These are phyloP conservation scores for Aspergillus intermedius DNA, from an alignment of 2,329 filamentous ascomycete genomes.

Conservation along the genomic window DNA sequence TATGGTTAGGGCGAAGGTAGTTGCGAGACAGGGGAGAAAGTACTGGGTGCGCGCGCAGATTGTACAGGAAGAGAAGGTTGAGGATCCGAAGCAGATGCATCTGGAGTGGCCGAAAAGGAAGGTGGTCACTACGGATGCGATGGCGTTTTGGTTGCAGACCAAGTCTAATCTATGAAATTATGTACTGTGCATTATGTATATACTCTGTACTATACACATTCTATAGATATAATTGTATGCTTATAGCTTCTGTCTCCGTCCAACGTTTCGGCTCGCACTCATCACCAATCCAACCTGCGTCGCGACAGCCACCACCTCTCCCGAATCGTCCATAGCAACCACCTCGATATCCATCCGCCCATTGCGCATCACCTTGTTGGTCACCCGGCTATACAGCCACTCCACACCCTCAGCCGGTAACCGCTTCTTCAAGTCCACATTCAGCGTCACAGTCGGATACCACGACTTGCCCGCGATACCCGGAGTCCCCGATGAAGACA, in stretches of 20 bases:
- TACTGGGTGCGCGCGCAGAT: slow-evolving; percentile 36
- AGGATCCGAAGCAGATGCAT: slow-evolving; percentile 17
- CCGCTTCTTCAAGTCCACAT: slow-evolving; percentile 68
- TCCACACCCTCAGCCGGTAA: slow-evolving; percentile 62
- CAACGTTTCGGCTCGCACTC: slow-evolving; percentile 56
- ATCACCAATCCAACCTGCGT: slow-evolving; percentile 63
- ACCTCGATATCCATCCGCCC: slow-evolving; percentile 71
- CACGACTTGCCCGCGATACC: slow-evolving; percentile 45
- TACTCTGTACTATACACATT: background rate
- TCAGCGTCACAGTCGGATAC: slow-evolving; percentile 71
- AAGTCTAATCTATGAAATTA: slow-evolving; percentile 7
- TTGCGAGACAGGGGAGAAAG: slow-evolving; percentile 33
- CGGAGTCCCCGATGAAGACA: slow-evolving; percentile 22
- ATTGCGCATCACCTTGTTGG: slow-evolving; percentile 61
- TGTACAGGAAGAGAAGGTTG: slow-evolving; percentile 30
- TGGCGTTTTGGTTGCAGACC: slow-evolving; percentile 36
- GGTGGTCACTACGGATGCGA: slow-evolving; percentile 32
- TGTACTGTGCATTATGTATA: slow-evolving; percentile 2
- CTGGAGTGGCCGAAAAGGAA: slow-evolving; percentile 28
- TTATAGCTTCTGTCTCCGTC: slow-evolving; percentile 34
- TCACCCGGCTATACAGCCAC: slow-evolving; percentile 63
- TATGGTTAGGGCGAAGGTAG: slow-evolving; percentile 31
- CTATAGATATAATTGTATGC: slow-evolving; percentile 1
- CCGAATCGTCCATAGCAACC: slow-evolving; percentile 56
- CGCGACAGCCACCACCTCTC: slow-evolving; percentile 61